phyloP scores from a whole-genome alignment of 768 basidiomycete genomes.

The Leucocoprinus sp. region DNA sequence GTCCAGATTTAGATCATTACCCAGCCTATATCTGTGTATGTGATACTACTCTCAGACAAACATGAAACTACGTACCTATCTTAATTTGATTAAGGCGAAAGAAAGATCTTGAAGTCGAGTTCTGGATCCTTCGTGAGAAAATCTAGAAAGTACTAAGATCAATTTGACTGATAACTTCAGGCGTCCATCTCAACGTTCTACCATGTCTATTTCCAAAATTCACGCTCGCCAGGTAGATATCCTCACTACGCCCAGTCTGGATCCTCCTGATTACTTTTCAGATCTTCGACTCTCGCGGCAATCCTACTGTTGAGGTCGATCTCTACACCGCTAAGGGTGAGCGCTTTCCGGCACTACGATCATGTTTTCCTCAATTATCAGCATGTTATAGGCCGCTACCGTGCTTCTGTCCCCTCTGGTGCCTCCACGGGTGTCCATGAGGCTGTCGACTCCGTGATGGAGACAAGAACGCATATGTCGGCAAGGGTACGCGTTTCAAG shows the following conservation, averaged over 20 bases:
- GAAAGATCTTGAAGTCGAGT: constrained; percentile 1
- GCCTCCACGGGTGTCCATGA: constrained; percentile 98
- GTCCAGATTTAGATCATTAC: too few relatives aligned
- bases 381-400: constrained; percentile 64
- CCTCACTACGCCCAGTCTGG: constrained; percentile 1
- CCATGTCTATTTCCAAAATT: constrained; percentile 90
- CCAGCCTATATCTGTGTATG: too few relatives aligned
- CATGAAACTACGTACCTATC: too few relatives aligned
- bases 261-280: constrained; percentile 23
- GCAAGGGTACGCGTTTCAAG: constrained; percentile 65
- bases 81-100: too few relatives aligned
- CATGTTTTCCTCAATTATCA: neutral
- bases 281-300: constrained; percentile 99
- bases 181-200: constrained; percentile 24
- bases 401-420: constrained; percentile 93
- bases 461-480: constrained; percentile 87
- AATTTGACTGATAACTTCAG: constrained; percentile 27
- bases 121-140: constrained; percentile 28
- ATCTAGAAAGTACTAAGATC: constrained; percentile 26
- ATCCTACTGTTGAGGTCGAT: constrained; percentile 95
- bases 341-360: neutral
- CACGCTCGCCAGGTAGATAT: constrained; percentile 79
- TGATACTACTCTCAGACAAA: too few relatives aligned
- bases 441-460: constrained; percentile 98
- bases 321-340: constrained; percentile 80